Percentiles rank a stretch among this genome's conserved stretches.
These are phyloP conservation scores for Quercus gilva DNA, from an alignment of 306 rosid species.

Conservation along the genomic window DNA sequence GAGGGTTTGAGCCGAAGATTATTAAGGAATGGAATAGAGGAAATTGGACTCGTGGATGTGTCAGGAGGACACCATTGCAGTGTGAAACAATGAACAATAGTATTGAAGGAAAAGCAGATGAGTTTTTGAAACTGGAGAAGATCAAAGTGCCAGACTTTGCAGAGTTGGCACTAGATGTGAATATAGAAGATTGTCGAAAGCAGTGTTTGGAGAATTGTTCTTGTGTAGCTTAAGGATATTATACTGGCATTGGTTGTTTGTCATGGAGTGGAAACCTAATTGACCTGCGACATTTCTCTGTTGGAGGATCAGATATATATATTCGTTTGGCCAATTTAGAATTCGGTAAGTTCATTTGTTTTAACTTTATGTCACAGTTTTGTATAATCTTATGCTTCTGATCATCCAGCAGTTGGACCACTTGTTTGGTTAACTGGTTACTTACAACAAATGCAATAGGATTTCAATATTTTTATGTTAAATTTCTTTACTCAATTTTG, in stretches of 20 bases:
- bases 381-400: too few relatives aligned
- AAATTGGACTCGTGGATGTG: too few relatives aligned
- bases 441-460: too few relatives aligned
- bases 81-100: conserved; percentile 21
- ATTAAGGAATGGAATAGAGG: too few relatives aligned
- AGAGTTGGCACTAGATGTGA: neutral
- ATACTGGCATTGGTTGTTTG: conserved; percentile 22
- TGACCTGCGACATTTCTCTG: conserved; percentile 20
- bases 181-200: conserved; percentile 8
- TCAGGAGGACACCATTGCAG: conserved; percentile 5
- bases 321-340: conserved; percentile 27
- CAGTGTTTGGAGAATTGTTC: conserved; percentile 31
- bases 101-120: conserved; percentile 16
- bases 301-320: conserved; percentile 23
- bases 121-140: conserved; percentile 18
- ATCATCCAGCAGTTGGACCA: too few relatives aligned
- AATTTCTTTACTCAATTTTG: neutral
- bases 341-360: conserved; percentile 11
- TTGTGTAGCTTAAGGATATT: conserved; percentile 24
- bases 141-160: conserved; percentile 44
- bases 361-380: neutral
- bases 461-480: too few relatives aligned
- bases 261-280: conserved; percentile 16
- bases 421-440: too few relatives aligned
- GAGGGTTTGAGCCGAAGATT: too few relatives aligned